These are phyloP conservation scores for Xylariaceae sp. DNA, from an alignment of 2,329 filamentous ascomycete genomes.

Conservation along the genomic window DNA sequence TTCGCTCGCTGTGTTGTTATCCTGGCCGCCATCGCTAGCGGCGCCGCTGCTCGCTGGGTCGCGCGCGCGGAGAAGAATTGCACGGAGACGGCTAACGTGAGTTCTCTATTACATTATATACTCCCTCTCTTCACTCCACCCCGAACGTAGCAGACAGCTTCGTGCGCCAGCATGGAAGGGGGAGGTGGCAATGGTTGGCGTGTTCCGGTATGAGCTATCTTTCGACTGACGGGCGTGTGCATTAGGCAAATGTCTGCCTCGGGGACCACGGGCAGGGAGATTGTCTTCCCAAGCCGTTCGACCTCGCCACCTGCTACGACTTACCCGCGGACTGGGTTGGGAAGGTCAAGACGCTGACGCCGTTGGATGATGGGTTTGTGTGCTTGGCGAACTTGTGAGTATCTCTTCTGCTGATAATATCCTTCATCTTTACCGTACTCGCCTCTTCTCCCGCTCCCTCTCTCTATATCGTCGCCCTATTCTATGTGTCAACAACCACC, in stretches of 20 bases:
- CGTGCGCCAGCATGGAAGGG: not conserved
- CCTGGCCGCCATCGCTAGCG: not conserved
- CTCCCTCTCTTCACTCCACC: not conserved
- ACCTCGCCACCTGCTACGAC: conserved; percentile 1
- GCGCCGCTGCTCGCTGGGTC: not conserved
- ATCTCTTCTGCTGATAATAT: too few species aligned
- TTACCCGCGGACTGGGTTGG: not conserved
- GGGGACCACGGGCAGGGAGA: not conserved
- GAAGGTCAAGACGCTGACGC: not conserved
- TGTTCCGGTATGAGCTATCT: not conserved
- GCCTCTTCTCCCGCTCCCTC: too few species aligned
- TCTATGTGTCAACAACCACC: too few species aligned
- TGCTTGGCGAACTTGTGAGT: conserved; percentile 1
- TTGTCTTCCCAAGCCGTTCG: not conserved
- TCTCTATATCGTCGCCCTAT: too few species aligned
- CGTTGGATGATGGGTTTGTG: not conserved
- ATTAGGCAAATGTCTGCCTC: conserved; percentile 2
- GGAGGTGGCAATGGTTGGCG: too few species aligned
- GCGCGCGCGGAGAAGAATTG: too few species aligned
- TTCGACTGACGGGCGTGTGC: not conserved
- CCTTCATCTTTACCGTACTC: not conserved
- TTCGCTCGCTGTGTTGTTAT: not conserved
- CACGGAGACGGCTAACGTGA: too few species aligned
- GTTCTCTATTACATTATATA: too few species aligned
- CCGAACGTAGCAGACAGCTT: not conserved